Base-by-base conservation (phyloP, 495 filamentous ascomycete genomes). In the Glutinoglossum americanum region DNA sequence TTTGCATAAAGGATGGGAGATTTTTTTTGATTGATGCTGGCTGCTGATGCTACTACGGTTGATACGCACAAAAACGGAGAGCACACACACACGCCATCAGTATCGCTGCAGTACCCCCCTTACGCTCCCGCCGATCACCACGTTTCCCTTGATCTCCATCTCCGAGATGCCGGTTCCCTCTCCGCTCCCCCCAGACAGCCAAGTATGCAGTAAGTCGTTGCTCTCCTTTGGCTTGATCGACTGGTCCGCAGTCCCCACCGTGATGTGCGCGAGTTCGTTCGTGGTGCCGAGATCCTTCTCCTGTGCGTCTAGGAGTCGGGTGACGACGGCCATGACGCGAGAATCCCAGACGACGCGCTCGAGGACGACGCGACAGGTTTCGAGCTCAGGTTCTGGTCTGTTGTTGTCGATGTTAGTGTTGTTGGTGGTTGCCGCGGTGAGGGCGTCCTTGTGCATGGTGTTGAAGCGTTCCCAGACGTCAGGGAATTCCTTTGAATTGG, bases 161-260 rank as follows among this genome's bases (percentile, higher is more conserved):
- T 73, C 71, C 3, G 35, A 11, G 58, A 73, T 67, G 32, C 78
- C 78, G 19, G 67, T 76, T 11, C 70, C 66, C 27, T 64, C 69
- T 4, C 74, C 74, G 27, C 69, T 75, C 0, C 77, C 80, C 21
- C 67, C 62, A 61, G 74, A 63, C 60, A 79, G 57, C 88, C 87
- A 96, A 47, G 73, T 68, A 59, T 71, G 67, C 55, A 98, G 68
- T 64, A 98, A 64, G 59, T 86, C 82, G 63, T 97, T 97, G 63
- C 89, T 89, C 72, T 98, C 89, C 71, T 83, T 86, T 1, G 92
- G 92, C 70, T 95, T 95, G 61, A 98, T 78, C 7, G 71, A 63
- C 57, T 72, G 69, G 57, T 75, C 70, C 25, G 78, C 77, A 0
- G 92, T 98, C 1, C 92, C 92, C 19, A 96, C 74, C 1, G 92